A percentile compares a stretch with the other conserved stretches of the same genome.
These are phyloP conservation scores for Lipomyces sp. DNA, from an alignment of 805 yeast species.

Conservation along the genomic window DNA sequence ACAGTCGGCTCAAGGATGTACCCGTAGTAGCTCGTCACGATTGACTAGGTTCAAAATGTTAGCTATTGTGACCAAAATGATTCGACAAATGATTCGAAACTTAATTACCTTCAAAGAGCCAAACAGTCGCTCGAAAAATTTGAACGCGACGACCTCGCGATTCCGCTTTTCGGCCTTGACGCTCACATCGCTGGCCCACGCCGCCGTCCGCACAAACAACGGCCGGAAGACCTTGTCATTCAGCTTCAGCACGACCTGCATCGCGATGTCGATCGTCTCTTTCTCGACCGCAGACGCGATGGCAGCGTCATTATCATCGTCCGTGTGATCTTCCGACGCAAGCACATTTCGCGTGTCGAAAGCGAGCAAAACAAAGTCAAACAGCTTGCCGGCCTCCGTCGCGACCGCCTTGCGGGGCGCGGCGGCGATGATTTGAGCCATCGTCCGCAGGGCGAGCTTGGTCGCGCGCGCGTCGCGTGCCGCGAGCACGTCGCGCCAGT, in stretches of 20 bases:
- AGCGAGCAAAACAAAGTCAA: conserved; percentile 17
- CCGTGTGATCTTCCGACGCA: too few species aligned
- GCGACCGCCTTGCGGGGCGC: conserved; percentile 20
- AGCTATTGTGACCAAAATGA: not conserved
- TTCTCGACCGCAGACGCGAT: conserved; percentile 80
- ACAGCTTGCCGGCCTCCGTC: conserved; percentile 18
- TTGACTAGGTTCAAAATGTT: conserved; percentile 63
- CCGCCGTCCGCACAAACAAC: conserved; percentile 73
- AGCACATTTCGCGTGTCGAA: conserved; percentile 39
- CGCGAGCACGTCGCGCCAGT: conserved; percentile 52
- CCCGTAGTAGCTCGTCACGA: conserved; percentile 83
- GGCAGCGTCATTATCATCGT: not conserved
- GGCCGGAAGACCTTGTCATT: conserved; percentile 95
- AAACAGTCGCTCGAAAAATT: conserved; percentile 80
- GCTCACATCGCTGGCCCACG: conserved; percentile 91
- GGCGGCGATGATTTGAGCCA: conserved; percentile 12
- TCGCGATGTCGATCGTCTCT: conserved; percentile 66
- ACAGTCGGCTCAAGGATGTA: conserved; percentile 76
- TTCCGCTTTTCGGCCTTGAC: conserved; percentile 44
- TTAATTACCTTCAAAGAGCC: conserved; percentile 22
- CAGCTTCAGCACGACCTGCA: conserved; percentile 78
- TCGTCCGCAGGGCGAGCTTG: conserved; percentile 55
- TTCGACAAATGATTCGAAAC: not conserved
- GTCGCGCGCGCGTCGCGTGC: conserved; percentile 44
- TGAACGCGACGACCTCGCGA: conserved; percentile 53